Conservation (phyloP, 2,329 filamentous ascomycete genomes). For the Dichotomopilus funicola region DNA sequence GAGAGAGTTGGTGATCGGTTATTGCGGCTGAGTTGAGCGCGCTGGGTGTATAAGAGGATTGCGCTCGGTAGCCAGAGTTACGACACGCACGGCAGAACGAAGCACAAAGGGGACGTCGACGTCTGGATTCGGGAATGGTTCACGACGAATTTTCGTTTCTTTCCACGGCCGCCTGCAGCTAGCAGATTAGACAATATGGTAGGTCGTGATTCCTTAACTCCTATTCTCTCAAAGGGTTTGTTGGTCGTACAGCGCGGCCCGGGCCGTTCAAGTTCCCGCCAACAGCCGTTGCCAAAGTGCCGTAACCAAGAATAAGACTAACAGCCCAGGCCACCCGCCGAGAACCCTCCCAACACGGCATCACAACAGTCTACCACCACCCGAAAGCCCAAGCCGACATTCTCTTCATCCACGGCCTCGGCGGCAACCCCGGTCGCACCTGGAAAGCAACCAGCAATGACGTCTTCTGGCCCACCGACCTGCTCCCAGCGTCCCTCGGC, state of each 20-base stretch:
- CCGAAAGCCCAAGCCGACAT: constrained; percentile 57
- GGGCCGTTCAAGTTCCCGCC: background rate
- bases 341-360: constrained; percentile 49
- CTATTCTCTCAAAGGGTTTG: background rate
- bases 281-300: background rate
- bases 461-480: constrained; percentile 63
- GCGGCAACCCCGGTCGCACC: constrained; percentile 58
- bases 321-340: constrained; percentile 42
- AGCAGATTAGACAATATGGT: too few species aligned
- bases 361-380: constrained; percentile 53
- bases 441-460: constrained; percentile 49
- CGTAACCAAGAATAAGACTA: background rate
- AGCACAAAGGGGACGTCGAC: too few species aligned
- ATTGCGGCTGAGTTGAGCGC: too few species aligned
- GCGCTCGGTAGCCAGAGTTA: too few species aligned
- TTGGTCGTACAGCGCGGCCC: constrained; percentile 4
- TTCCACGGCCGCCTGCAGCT: too few species aligned
- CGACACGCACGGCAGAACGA: too few species aligned
- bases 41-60: too few species aligned
- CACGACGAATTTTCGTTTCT: too few species aligned
- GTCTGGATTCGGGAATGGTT: too few species aligned
- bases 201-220: too few species aligned
- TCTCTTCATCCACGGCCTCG: constrained; percentile 64
- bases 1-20: too few species aligned
- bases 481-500: constrained; percentile 53